A percentile compares a stretch with the other conserved stretches of the same genome.
phyloP scores from a whole-genome alignment of 2,329 filamentous ascomycete species.

The Cylindrodendrum hubeiense region DNA sequence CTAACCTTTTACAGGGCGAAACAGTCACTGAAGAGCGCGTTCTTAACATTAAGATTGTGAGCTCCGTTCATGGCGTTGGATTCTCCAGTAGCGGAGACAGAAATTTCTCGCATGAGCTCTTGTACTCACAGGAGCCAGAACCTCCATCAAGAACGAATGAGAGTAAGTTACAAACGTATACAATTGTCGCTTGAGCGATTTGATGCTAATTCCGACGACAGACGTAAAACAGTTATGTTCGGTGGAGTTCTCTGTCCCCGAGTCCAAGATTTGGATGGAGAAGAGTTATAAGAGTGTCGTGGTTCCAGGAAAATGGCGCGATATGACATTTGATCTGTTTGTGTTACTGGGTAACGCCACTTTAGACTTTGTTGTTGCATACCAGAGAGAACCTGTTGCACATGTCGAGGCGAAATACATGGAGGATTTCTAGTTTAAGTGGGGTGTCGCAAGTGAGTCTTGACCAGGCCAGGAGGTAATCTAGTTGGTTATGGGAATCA shows the following conservation, averaged over 20 bases:
- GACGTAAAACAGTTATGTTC: neutral
- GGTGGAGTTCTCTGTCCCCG: neutral
- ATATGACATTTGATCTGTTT: neutral
- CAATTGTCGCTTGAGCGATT: neutral
- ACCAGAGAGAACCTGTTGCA: neutral
- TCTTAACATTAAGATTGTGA: neutral
- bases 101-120: neutral
- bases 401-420: neutral
- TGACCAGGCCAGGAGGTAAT: too few relatives aligned
- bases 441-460: too few relatives aligned
- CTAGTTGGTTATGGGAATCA: too few relatives aligned
- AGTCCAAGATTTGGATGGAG: neutral
- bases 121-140: neutral
- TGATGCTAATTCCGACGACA: neutral
- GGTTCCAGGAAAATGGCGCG: neutral
- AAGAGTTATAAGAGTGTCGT: neutral
- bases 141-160: neutral
- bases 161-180: neutral
- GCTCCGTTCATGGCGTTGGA: neutral
- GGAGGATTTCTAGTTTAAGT: neutral
- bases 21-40: neutral
- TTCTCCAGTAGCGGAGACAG: neutral
- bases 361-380: neutral
- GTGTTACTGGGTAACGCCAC: neutral
- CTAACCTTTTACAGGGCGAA: neutral